Conservation (phyloP, 1,284 basidiomycete genomes). For the Earliella scabrosa region DNA sequence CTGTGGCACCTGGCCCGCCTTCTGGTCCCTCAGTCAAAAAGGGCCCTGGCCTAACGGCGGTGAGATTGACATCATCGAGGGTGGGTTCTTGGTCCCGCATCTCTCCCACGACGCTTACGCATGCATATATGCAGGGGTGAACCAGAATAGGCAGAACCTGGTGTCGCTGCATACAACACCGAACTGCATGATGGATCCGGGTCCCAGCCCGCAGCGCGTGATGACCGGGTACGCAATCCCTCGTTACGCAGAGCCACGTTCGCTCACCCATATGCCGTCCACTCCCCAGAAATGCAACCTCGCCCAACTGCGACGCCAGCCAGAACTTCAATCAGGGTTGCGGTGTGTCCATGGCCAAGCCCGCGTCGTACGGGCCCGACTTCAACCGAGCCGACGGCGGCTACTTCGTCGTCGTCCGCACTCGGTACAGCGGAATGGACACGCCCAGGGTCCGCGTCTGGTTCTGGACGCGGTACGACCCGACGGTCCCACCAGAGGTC, state of each 20-base stretch:
- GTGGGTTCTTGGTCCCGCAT: slow-evolving; percentile 22
- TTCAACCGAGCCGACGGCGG: slow-evolving; percentile 60
- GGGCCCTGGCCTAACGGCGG: slow-evolving; percentile 61
- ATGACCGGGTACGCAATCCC: slow-evolving; percentile 48
- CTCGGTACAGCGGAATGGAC: slow-evolving; percentile 18
- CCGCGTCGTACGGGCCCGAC: slow-evolving; percentile 50
- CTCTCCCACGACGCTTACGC: not conserved
- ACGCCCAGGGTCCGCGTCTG: slow-evolving; percentile 50
- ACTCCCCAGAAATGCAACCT: slow-evolving; percentile 36
- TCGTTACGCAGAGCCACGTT: too few species aligned
- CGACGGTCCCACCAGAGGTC: slow-evolving; percentile 45
- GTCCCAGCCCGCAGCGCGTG: slow-evolving; percentile 21
- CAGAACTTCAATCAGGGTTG: slow-evolving; percentile 66
- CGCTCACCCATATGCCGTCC: too few species aligned
- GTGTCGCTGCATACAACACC: slow-evolving; percentile 58
- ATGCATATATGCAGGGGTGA: slow-evolving; percentile 41
- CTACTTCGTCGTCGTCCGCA: slow-evolving; percentile 50
- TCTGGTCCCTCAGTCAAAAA: slow-evolving; percentile 58
- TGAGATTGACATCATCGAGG: slow-evolving; percentile 57
- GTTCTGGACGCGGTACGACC: slow-evolving; percentile 54
- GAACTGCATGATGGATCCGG: slow-evolving; percentile 46
- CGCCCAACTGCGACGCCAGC: slow-evolving; percentile 53
- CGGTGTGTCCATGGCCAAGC: slow-evolving; percentile 49
- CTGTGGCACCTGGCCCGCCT: slow-evolving; percentile 67
- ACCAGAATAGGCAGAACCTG: slow-evolving; percentile 46